These are phyloP conservation scores for Ophiostoma piceae DNA, from an alignment of 2,329 filamentous ascomycete species.

Conservation along the genomic window DNA sequence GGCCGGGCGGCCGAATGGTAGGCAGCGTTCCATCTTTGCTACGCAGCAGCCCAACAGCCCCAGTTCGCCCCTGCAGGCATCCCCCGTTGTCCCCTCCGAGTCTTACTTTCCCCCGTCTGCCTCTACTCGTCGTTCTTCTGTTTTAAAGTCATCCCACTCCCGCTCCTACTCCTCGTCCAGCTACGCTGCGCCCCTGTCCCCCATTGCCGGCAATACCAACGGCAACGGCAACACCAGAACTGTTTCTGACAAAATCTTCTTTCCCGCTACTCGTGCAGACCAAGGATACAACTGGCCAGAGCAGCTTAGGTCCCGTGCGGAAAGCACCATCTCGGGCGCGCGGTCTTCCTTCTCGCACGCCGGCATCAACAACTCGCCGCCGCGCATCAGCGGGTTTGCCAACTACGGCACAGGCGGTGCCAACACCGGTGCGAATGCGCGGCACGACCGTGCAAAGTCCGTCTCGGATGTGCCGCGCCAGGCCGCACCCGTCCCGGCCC, in stretches of 20 bases:
- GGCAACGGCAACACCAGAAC: conserved; percentile 40
- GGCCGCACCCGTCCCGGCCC: conserved; percentile 45
- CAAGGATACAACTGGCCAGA: conserved; percentile 97
- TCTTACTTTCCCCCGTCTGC: conserved; percentile 14
- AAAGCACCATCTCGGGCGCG: conserved; percentile 62
- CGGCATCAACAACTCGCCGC: conserved; percentile 40
- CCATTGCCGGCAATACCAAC: background rate
- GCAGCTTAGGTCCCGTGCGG: conserved; percentile 85
- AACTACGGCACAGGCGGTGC: conserved; percentile 7
- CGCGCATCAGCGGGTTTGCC: conserved; percentile 32
- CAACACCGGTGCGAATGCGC: background rate
- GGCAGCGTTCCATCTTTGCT: conserved; percentile 41
- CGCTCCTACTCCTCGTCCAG: background rate
- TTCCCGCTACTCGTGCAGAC: conserved; percentile 54
- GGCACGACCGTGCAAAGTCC: conserved; percentile 64
- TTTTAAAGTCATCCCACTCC: background rate
- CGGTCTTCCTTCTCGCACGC: conserved; percentile 57
- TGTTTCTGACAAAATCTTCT: conserved; percentile 58
- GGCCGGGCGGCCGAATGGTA: conserved; percentile 60
- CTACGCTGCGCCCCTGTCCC: conserved; percentile 24
- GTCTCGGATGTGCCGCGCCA: conserved; percentile 50
- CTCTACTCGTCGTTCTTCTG: conserved; percentile 6
- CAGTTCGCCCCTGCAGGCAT: background rate
- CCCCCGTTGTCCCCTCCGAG: background rate
- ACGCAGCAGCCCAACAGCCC: conserved; percentile 22